Evolutionary conservation across 202 grass and related monocot genomes (phyloP).

Genomic region (Carex sylvatica): DNA sequence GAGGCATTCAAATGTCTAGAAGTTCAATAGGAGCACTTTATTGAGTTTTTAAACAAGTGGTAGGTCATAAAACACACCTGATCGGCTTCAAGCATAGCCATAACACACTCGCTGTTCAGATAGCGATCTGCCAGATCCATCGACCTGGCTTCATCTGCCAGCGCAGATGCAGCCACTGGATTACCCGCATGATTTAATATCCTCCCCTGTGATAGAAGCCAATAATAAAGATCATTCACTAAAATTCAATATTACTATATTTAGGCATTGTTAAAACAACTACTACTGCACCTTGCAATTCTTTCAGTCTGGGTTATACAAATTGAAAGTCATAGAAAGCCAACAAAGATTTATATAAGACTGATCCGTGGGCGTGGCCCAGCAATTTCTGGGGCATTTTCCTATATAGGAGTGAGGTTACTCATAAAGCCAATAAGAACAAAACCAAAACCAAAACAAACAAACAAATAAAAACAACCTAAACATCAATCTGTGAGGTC

Average conservation of each 20-base stretch:
- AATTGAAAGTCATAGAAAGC: not conserved
- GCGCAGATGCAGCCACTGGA: conserved; percentile 69
- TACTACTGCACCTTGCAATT: not conserved
- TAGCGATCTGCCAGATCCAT: conserved; percentile 99
- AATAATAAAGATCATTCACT: not conserved
- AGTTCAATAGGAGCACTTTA: not conserved
- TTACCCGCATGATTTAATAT: conserved; percentile 94
- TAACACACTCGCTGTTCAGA: conserved; percentile 97
- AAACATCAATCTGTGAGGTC: not conserved
- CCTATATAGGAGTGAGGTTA: not conserved
- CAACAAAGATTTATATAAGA: not conserved
- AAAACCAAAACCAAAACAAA: not conserved
- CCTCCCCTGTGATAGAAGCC: conserved; percentile 60
- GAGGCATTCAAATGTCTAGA: not conserved
- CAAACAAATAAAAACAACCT: not conserved
- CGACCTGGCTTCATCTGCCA: conserved; percentile 96
- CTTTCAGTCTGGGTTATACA: conserved; percentile 2
- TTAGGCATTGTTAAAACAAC: not conserved
- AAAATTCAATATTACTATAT: conserved; percentile 20
- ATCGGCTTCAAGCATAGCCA: conserved; percentile 97
- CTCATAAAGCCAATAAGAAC: not conserved
- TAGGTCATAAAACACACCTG: conserved; percentile 50
- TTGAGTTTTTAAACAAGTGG: not conserved
- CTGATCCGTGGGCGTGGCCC: not conserved
- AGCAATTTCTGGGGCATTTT: not conserved